A percentile compares a stretch with the other conserved stretches of the same genome.
These are phyloP conservation scores for Aegilops longissima DNA, from an alignment of 176 grass and related monocot genomes.

Conservation along the genomic window DNA sequence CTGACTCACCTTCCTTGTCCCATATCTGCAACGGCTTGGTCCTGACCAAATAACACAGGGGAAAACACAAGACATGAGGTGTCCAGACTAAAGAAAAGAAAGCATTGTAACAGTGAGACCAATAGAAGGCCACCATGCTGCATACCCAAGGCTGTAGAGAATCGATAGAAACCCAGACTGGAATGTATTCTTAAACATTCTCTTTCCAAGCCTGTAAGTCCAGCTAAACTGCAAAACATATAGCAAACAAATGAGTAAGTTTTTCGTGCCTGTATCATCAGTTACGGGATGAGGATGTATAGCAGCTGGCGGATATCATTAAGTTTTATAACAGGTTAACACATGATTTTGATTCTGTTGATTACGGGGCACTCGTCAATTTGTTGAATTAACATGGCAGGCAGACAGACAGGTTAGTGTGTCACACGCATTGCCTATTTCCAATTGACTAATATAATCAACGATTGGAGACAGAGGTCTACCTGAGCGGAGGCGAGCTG, in stretches of 20 bases:
- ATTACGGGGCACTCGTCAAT: neutral
- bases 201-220: constrained; percentile 5
- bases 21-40: constrained; percentile 99
- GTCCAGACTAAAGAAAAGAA: constrained; percentile 21
- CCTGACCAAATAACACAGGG: constrained; percentile 44
- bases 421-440: neutral
- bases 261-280: neutral
- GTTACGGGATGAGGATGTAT: no score
- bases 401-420: neutral
- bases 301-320: no score
- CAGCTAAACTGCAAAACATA: constrained; percentile 24
- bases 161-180: constrained; percentile 96
- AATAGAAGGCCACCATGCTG: neutral
- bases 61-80: constrained; percentile 14
- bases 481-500: neutral
- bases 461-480: neutral
- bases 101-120: neutral
- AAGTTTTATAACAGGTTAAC: neutral
- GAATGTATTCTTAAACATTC: constrained; percentile 98
- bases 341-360: neutral
- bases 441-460: neutral
- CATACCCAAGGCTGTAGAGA: constrained; percentile 93
- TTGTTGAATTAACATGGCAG: neutral
- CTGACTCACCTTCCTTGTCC: constrained; percentile 85
- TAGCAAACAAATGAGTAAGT: neutral